phyloP scores from a whole-genome alignment of 192 early-diverging fungal species.

The Backusella mclennaniae region DNA sequence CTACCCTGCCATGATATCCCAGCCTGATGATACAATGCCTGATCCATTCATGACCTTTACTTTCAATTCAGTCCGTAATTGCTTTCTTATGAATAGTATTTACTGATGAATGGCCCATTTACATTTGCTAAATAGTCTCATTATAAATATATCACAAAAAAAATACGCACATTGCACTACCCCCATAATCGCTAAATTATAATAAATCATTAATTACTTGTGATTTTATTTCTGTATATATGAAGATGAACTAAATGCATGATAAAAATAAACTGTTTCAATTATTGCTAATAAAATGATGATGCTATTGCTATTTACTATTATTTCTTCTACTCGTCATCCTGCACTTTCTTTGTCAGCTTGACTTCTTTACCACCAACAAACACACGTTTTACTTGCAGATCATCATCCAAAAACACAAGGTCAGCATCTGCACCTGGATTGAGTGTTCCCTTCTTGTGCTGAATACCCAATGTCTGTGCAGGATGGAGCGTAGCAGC shows the following conservation, averaged over 20 bases:
- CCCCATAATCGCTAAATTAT: no score
- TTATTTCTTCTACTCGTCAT: conserved; percentile 19
- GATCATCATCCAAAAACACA: conserved; percentile 65
- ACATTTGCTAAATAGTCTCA: no score
- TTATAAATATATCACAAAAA: no score
- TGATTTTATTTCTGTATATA: no score
- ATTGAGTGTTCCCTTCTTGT: conserved; percentile 70
- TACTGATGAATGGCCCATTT: neutral
- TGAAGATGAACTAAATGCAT: no score
- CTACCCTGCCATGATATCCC: neutral
- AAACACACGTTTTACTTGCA: conserved; percentile 69
- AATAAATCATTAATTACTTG: no score
- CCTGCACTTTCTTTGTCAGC: conserved; percentile 24
- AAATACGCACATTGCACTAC: no score
- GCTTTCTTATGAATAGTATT: neutral
- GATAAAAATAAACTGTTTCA: no score
- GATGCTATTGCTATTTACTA: no score
- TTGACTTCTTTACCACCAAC: conserved; percentile 62
- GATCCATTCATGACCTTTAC: neutral
- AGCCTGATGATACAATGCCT: neutral
- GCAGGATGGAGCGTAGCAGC: conserved; percentile 80
- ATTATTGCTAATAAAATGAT: no score
- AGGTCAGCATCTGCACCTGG: conserved; percentile 78
- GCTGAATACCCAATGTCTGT: conserved; percentile 65
- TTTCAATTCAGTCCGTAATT: neutral